phyloP scores from a whole-genome alignment of 768 basidiomycete genomes.

The Psilocybe tampanensis region DNA sequence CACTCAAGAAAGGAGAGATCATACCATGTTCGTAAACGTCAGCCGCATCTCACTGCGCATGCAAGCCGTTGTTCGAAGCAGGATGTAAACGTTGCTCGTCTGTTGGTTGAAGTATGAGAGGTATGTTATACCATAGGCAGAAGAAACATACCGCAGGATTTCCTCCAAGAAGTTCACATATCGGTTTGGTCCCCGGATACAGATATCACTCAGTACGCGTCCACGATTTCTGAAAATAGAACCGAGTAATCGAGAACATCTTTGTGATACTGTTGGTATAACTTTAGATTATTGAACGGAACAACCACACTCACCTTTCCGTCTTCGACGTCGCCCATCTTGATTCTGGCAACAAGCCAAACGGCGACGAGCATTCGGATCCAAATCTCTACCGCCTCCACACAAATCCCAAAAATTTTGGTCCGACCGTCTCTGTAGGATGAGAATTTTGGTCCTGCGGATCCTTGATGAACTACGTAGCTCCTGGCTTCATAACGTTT shows the following conservation, averaged over 20 bases:
- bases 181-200: slow-evolving; percentile 77
- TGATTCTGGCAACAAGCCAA: slow-evolving; percentile 82
- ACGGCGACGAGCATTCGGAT: slow-evolving; percentile 80
- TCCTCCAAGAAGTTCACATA: slow-evolving; percentile 78
- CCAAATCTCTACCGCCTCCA: slow-evolving; percentile 87
- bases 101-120: slow-evolving; percentile 28
- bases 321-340: slow-evolving; percentile 77
- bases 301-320: slow-evolving; percentile 71
- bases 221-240: slow-evolving; percentile 82
- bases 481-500: slow-evolving; percentile 84
- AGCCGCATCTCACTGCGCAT: slow-evolving; percentile 77
- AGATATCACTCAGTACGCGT: slow-evolving; percentile 75
- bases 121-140: too few species aligned
- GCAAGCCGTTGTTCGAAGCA: slow-evolving; percentile 82
- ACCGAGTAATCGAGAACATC: slow-evolving; percentile 79
- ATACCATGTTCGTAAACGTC: slow-evolving; percentile 84
- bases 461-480: slow-evolving; percentile 97
- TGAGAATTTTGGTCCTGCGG: slow-evolving; percentile 92
- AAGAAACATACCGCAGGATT: slow-evolving; percentile 66
- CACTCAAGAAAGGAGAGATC: too few species aligned
- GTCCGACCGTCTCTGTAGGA: slow-evolving; percentile 75
- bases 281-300: background rate
- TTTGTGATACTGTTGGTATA: slow-evolving; percentile 36
- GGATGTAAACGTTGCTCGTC: slow-evolving; percentile 74
- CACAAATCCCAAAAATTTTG: slow-evolving; percentile 81